phyloP scores from a whole-genome alignment of 2,329 filamentous ascomycete genomes.

The Hysterium pulicare region DNA sequence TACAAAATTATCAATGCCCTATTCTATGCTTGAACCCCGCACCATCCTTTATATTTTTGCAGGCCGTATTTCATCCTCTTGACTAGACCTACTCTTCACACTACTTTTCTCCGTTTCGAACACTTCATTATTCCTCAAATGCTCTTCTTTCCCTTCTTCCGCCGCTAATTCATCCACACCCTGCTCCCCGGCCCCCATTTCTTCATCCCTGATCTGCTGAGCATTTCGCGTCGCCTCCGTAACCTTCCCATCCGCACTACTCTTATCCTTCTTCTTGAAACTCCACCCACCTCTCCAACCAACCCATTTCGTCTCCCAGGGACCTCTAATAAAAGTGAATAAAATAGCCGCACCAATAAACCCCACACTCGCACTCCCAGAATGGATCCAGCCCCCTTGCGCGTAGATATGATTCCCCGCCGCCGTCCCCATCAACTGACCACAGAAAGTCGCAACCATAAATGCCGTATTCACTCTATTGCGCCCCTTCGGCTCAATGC shows the following conservation, averaged over 20 bases:
- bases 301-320: slow-evolving; percentile 57
- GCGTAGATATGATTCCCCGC: slow-evolving; percentile 56
- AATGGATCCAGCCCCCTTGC: slow-evolving; percentile 54
- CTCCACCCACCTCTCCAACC: slow-evolving; percentile 60
- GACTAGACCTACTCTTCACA: not conserved
- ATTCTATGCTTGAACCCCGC: too few species aligned
- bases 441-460: slow-evolving; percentile 72
- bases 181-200: slow-evolving; percentile 19
- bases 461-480: slow-evolving; percentile 80
- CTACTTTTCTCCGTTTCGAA: not conserved
- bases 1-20: not conserved
- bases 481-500: slow-evolving; percentile 65
- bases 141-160: slow-evolving; percentile 26
- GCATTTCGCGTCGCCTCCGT: slow-evolving; percentile 12
- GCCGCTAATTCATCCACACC: slow-evolving; percentile 23
- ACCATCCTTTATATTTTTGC: not conserved
- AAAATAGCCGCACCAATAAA: slow-evolving; percentile 50
- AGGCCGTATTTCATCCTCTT: not conserved
- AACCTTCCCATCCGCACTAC: slow-evolving; percentile 40
- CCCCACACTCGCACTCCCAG: slow-evolving; percentile 56
- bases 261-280: slow-evolving; percentile 42
- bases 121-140: slow-evolving; percentile 3
- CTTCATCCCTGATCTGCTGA: slow-evolving; percentile 14
- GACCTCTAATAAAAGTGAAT: slow-evolving; percentile 49
- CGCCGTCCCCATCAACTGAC: slow-evolving; percentile 66